Percentiles rank a stretch among this genome's conserved stretches.
Evolutionary conservation across 1,139 yeast genomes (phyloP).

Genomic region (Geotrichum fermentans): DNA sequence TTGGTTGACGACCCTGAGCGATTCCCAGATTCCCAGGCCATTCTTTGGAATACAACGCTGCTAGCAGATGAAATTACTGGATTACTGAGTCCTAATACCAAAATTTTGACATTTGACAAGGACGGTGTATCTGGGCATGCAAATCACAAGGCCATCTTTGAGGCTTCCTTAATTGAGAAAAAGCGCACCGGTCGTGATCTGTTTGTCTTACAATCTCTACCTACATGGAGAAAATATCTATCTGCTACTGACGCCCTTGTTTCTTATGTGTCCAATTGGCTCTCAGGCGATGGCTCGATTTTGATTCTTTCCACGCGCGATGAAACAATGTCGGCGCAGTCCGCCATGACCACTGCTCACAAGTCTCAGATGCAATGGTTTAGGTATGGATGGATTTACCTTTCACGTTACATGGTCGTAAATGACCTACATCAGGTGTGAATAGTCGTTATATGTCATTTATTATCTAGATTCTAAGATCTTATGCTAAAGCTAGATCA

Average conservation of each 20-base stretch:
- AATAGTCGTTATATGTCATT: not conserved
- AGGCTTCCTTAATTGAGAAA: slow-evolving; percentile 43
- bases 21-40: slow-evolving; percentile 66
- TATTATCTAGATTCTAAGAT: no score
- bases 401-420: slow-evolving; percentile 64
- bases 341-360: slow-evolving; percentile 83
- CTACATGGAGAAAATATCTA: slow-evolving; percentile 38
- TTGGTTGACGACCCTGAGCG: slow-evolving; percentile 44
- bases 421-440: slow-evolving; percentile 52
- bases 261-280: slow-evolving; percentile 19
- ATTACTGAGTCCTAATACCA: slow-evolving; percentile 31
- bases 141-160: slow-evolving; percentile 67
- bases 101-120: slow-evolving; percentile 74
- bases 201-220: slow-evolving; percentile 34
- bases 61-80: slow-evolving; percentile 31
- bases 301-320: slow-evolving; percentile 39
- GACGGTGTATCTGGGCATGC: slow-evolving; percentile 80
- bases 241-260: slow-evolving; percentile 34
- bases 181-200: slow-evolving; percentile 6
- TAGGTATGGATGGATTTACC: slow-evolving; percentile 78
- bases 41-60: slow-evolving; percentile 57
- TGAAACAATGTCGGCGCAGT: slow-evolving; percentile 54
- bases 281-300: slow-evolving; percentile 30
- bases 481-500: not conserved
- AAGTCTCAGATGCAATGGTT: slow-evolving; percentile 93